Base-by-base conservation (phyloP, 2,329 filamentous ascomycete genomes). In the Colletotrichum neosansevieriae region DNA sequence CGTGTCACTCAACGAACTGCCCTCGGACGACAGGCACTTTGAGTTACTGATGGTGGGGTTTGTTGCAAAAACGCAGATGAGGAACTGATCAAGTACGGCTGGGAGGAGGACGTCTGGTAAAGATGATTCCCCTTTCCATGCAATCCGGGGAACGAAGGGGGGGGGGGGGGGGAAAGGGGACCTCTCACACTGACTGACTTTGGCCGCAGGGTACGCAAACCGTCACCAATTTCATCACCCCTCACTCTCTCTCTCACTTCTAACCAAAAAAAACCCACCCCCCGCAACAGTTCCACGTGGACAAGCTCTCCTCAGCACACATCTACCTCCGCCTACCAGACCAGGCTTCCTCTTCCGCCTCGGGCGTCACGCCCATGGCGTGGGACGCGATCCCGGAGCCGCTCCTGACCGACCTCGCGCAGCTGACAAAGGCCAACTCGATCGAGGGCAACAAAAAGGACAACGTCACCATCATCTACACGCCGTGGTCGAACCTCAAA, bases 371-470 rank as follows among this genome's bases (percentile, higher is more conserved):
- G 11, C 29, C 51, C 11, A 67, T 66, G 67, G 67, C 67, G 12
- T 99, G 96, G 96, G 94, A 98, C 58, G 81, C 85, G 49, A 93
- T 99, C 67, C 90, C 93, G 0, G 77, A 89, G 70, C 88, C 88
- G 3, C 85, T 99, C 32, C 78, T 99, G 68, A 88, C 86, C 72
- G 96, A 99, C 80, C 94, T 96, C 75, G 96, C 93, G n/a, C 96
- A 99, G 80, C 85, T 99, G 74, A 99, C 96, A 65, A 99, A 99
- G 82, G 96, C 96, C 71, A 99, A 99, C 82, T 98, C 94, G 66
- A 99, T 99, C 74, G 96, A 99, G 84, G 96, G 96, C 71, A 99
- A 99, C 84, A 99, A 99, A 82, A 98, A 98, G 80, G 95, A 98
- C 80, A 98, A 98, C 80, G 85, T 99, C 75, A 97, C 94, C 15